Conservation (phyloP, 73 alveolate genomes). For the Uronychia setigera region DNA sequence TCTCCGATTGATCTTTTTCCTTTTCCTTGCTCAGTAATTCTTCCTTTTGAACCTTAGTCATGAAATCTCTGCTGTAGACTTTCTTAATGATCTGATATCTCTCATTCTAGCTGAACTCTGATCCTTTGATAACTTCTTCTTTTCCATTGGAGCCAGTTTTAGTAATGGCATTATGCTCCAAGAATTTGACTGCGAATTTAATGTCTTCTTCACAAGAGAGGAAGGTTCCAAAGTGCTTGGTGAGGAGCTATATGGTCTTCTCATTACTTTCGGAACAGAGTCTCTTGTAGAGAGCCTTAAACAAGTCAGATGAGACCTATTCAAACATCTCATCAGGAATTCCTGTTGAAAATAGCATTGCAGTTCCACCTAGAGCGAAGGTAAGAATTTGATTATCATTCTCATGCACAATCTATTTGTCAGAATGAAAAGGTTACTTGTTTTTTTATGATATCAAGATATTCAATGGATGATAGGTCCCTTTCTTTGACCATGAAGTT, state of each 20-base stretch:
- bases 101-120: slow-evolving; percentile 3
- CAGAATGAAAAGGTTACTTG: slow-evolving; percentile 1
- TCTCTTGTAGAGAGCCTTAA: slow-evolving; percentile 14
- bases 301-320: slow-evolving; percentile 7
- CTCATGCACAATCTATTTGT: slow-evolving; percentile 30
- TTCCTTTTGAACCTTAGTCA: neutral
- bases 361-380: slow-evolving; percentile 18
- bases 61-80: slow-evolving; percentile 3
- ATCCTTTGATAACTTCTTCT: neutral
- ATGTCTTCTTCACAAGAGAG: slow-evolving; percentile 16
- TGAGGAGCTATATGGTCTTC: neutral
- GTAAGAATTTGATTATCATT: slow-evolving; percentile 8
- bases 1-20: slow-evolving; percentile 45
- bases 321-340: slow-evolving; percentile 23
- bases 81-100: slow-evolving; percentile 17
- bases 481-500: slow-evolving; percentile 25
- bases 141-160: neutral
- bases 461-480: slow-evolving; percentile 29
- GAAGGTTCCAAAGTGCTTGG: slow-evolving; percentile 29
- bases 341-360: slow-evolving; percentile 1
- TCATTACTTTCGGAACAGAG: neutral
- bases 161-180: slow-evolving; percentile 5
- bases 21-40: slow-evolving; percentile 12
- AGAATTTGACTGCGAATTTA: slow-evolving; percentile 17
- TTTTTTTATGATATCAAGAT: neutral